phyloP scores from a whole-genome alignment of 2,329 filamentous ascomycete genomes.

The Podosphaera fusca region DNA sequence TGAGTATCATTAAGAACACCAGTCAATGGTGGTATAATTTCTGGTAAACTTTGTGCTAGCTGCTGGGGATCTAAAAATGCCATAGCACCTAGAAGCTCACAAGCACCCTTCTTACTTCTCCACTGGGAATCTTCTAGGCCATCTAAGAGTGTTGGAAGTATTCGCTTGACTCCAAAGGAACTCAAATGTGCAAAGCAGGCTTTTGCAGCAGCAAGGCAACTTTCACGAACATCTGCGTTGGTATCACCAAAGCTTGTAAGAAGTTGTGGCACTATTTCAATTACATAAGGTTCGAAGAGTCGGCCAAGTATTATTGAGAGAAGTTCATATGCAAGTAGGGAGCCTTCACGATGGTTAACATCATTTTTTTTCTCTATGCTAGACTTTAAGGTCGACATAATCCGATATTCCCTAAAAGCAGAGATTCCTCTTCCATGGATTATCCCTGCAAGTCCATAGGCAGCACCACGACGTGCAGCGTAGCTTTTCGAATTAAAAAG shows the following conservation, averaged over 20 bases:
- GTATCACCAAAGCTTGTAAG: constrained; percentile 74
- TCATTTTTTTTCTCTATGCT: constrained; percentile 95
- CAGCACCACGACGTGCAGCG: constrained; percentile 75
- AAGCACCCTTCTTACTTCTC: constrained; percentile 96
- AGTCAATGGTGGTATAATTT: constrained; percentile 90
- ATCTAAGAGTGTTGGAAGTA: constrained; percentile 73
- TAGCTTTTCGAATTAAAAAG: constrained; percentile 79
- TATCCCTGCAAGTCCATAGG: constrained; percentile 81
- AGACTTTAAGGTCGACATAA: constrained; percentile 57
- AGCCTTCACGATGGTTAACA: constrained; percentile 64
- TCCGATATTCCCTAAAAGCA: constrained; percentile 61
- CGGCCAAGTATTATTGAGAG: constrained; percentile 67
- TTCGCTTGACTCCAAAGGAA: constrained; percentile 87
- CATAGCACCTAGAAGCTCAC: constrained; percentile 92
- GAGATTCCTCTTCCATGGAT: constrained; percentile 71
- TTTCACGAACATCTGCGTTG: constrained; percentile 74
- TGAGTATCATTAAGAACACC: constrained; percentile 91
- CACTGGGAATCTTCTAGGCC: constrained; percentile 90
- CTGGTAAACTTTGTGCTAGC: constrained; percentile 71
- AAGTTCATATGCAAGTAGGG: constrained; percentile 75
- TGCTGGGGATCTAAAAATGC: constrained; percentile 94
- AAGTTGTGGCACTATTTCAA: constrained; percentile 81
- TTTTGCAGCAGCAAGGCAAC: constrained; percentile 80
- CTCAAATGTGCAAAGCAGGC: constrained; percentile 82
- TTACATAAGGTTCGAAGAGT: constrained; percentile 87